phyloP scores from a whole-genome alignment of 2,329 filamentous ascomycete genomes.

The Colletotrichum simmondsii region DNA sequence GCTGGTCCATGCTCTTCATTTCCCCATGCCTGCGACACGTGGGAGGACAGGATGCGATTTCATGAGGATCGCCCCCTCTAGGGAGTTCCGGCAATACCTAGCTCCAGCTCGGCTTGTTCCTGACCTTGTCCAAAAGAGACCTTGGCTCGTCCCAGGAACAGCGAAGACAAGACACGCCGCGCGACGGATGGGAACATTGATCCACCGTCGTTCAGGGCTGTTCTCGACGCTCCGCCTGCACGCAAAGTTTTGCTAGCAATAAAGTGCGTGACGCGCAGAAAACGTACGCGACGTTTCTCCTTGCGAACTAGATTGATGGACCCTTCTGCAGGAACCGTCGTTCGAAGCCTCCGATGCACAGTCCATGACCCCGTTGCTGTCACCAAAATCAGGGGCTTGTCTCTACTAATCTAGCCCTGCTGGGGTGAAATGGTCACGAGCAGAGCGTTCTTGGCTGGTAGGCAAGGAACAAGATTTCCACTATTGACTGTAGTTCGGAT shows the following conservation, averaged over 20 bases:
- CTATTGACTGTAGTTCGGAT: slow-evolving; percentile 1
- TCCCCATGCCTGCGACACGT: slow-evolving; percentile 33
- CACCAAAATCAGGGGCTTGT: slow-evolving; percentile 1
- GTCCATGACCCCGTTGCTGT: not conserved
- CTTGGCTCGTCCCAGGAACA: slow-evolving; percentile 14
- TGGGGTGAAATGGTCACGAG: not conserved
- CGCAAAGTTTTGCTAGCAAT: not conserved
- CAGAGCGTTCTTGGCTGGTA: not conserved
- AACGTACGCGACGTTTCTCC: slow-evolving; percentile 7
- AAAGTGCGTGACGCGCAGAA: slow-evolving; percentile 10
- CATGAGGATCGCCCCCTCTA: slow-evolving; percentile 29
- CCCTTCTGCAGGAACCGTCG: slow-evolving; percentile 20
- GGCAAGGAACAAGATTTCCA: not conserved
- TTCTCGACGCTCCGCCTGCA: slow-evolving; percentile 1
- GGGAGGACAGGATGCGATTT: slow-evolving; percentile 28
- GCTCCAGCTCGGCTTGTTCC: slow-evolving; percentile 25
- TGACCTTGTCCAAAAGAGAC: slow-evolving; percentile 27
- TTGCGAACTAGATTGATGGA: slow-evolving; percentile 2
- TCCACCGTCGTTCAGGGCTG: slow-evolving; percentile 3
- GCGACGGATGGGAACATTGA: slow-evolving; percentile 11
- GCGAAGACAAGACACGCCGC: slow-evolving; percentile 2
- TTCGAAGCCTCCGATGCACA: slow-evolving; percentile 16
- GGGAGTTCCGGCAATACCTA: slow-evolving; percentile 20
- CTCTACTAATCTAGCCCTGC: not conserved
- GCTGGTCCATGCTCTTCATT: slow-evolving; percentile 31